Conservation (phyloP, 768 basidiomycete species). For the Mycena kentingensis region DNA sequence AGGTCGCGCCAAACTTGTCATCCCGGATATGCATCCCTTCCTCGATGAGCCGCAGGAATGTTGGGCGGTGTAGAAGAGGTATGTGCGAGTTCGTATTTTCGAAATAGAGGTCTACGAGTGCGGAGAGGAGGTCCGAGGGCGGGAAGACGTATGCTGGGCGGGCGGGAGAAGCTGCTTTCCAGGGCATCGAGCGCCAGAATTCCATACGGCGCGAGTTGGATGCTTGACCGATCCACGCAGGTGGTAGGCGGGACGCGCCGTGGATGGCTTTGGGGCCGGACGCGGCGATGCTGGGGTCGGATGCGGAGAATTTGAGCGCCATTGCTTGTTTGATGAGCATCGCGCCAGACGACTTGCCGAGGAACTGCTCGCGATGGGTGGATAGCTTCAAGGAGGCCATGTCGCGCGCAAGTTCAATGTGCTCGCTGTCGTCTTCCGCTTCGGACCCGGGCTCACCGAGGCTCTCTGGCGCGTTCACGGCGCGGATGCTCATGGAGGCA, state of each 20-base stretch:
- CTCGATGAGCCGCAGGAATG: constrained; percentile 56
- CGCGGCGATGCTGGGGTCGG: no score
- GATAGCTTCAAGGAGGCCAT: neutral
- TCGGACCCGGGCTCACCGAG: neutral
- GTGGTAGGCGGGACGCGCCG: constrained; percentile 29
- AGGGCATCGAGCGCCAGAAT: constrained; percentile 28
- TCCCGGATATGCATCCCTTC: constrained; percentile 54
- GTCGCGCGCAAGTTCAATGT: neutral
- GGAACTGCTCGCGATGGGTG: constrained; percentile 38
- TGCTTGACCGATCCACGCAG: constrained; percentile 38
- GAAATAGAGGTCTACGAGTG: constrained; percentile 70
- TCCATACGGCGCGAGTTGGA: constrained; percentile 11
- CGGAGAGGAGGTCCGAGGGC: constrained; percentile 48
- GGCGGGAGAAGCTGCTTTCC: constrained; percentile 5
- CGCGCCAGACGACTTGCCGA: constrained; percentile 58
- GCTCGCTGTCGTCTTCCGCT: neutral
- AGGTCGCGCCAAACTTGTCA: constrained; percentile 53
- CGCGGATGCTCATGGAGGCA: neutral
- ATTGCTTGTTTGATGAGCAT: constrained; percentile 59
- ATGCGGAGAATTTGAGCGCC: constrained; percentile 60
- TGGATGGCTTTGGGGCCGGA: no score
- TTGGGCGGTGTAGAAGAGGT: constrained; percentile 72
- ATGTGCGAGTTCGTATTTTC: constrained; percentile 48
- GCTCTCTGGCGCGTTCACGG: neutral
- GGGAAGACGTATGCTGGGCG: constrained; percentile 44